Base-by-base conservation (phyloP, 2,329 filamentous ascomycete species). In the Alternaria hordeiaustralica region DNA sequence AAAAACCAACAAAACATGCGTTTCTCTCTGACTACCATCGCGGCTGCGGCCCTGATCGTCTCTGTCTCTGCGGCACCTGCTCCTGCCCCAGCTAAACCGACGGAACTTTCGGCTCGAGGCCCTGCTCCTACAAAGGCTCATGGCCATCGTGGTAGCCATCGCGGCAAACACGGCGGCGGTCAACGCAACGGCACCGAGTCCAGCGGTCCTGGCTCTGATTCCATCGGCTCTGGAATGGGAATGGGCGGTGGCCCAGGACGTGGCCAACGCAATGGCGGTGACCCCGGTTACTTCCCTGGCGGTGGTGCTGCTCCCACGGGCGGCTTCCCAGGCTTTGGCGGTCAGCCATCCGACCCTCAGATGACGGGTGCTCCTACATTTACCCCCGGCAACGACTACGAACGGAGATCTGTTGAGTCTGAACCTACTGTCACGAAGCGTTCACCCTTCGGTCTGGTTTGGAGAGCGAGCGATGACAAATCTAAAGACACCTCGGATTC, bases 1-100 rank as follows among this genome's bases (percentile, higher is more conserved):
- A n/a, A 30, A 47, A 28, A 43, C 11, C 30, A 18, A 64, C 10
- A 58, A 64, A 65, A 20, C 28, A 75, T 75, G 72, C 71, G 66
- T 55, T 71, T 74, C 64, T 66, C 68, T 50, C 58, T 69, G 21
- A 63, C 64, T 13, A 72, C 72, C 25, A 58, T 74, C 44, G 64
- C 69, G 46, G 61, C 70, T 10, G 62, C 65, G 50, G 67, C 69
- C 41, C 58, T 70, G 54, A 53, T 75, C 45, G 50, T 72, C n/a
- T 61, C 69, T 18, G 66, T 61, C 51, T 63, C 62, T 25, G 65
- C 72, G 4, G 70, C 67, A 21, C 66, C 65, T 50, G 70, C 68
- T 55, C 60, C 61, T 4, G 26, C 13, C 11, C 36, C 44, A 3
- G 36, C 21, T 47, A 49, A 46, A 18, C 43, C 26, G 36, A 65